phyloP scores from a whole-genome alignment of 2,329 filamentous ascomycete species.

The Penicillium sp. region DNA sequence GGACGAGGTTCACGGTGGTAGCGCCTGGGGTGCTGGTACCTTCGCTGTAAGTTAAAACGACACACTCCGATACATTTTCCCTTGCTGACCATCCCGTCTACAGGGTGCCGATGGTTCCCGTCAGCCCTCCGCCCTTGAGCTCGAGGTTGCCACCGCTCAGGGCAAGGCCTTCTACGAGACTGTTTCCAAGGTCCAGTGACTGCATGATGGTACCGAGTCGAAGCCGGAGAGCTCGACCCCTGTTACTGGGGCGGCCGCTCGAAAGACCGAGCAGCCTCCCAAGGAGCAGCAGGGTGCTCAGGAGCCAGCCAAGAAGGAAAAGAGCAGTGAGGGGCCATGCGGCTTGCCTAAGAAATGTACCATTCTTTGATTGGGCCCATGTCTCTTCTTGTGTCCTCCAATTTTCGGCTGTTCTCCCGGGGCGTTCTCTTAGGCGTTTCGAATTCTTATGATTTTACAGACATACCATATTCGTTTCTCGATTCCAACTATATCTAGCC shows the following conservation, averaged over 20 bases:
- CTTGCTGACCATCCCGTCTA: constrained; percentile 9
- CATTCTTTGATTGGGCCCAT: constrained; percentile 46
- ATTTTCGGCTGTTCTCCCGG: constrained; percentile 8
- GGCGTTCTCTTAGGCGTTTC: constrained; percentile 13
- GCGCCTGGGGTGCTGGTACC: constrained; percentile 87
- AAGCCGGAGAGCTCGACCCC: constrained; percentile 24
- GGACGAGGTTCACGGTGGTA: constrained; percentile 72
- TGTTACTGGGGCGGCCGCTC: constrained; percentile 22
- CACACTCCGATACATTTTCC: not conserved
- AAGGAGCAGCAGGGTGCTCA: constrained; percentile 22
- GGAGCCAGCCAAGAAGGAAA: constrained; percentile 40
- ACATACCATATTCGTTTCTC: not conserved
- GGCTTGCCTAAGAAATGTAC: constrained; percentile 67
- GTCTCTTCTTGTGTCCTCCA: constrained; percentile 12
- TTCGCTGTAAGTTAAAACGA: constrained; percentile 53
- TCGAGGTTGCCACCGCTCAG: constrained; percentile 70
- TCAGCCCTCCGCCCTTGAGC: constrained; percentile 65
- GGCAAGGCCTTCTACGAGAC: constrained; percentile 75
- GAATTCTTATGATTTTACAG: constrained; percentile 7
- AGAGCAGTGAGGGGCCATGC: constrained; percentile 55
- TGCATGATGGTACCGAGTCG: constrained; percentile 52
- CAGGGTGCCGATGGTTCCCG: constrained; percentile 66
- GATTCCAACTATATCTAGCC: not conserved
- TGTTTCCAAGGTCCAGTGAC: constrained; percentile 70
- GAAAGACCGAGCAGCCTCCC: constrained; percentile 18